Conservation (phyloP, 2,329 filamentous ascomycete species). For the Beauveria scarabaeidicola region DNA sequence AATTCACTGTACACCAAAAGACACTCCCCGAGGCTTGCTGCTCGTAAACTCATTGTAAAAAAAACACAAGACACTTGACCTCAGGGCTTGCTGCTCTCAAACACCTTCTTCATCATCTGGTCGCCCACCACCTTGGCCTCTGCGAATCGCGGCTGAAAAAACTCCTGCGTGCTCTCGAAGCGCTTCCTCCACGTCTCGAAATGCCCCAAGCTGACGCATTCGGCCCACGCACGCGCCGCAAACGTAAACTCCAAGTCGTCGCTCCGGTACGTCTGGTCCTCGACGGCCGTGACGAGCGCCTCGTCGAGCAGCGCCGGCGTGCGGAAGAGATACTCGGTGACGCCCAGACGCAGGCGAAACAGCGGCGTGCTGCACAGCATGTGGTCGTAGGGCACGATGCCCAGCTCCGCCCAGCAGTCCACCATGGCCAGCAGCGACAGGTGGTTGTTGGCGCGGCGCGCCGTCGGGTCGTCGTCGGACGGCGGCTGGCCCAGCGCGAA, state of each 20-base stretch:
- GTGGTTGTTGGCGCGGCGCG: conserved; percentile 74
- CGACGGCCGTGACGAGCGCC: conserved; percentile 73
- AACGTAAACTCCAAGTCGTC: conserved; percentile 98
- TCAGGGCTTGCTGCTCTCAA: conserved; percentile 58
- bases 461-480: conserved; percentile 38
- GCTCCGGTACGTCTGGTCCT: conserved; percentile 85
- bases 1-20: too few relatives aligned
- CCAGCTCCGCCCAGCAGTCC: conserved; percentile 92
- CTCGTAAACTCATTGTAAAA: not conserved
- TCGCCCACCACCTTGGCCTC: conserved; percentile 85
- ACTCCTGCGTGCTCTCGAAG: conserved; percentile 81
- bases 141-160: conserved; percentile 83
- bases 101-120: conserved; percentile 92
- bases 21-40: too few relatives aligned
- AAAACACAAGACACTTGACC: not conserved
- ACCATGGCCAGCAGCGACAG: conserved; percentile 91
- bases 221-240: conserved; percentile 90
- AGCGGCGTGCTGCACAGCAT: conserved; percentile 99
- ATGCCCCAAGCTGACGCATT: conserved; percentile 82
- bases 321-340: conserved; percentile 93
- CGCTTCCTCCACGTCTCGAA: conserved; percentile 90
- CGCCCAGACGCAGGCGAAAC: conserved; percentile 91
- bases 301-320: conserved; percentile 74
- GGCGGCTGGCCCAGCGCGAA: conserved; percentile 74
- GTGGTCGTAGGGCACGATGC: conserved; percentile 94